Evolutionary conservation across 2,329 filamentous ascomycete genomes (phyloP).

Genomic region (Gaeumannomyces sp.): DNA sequence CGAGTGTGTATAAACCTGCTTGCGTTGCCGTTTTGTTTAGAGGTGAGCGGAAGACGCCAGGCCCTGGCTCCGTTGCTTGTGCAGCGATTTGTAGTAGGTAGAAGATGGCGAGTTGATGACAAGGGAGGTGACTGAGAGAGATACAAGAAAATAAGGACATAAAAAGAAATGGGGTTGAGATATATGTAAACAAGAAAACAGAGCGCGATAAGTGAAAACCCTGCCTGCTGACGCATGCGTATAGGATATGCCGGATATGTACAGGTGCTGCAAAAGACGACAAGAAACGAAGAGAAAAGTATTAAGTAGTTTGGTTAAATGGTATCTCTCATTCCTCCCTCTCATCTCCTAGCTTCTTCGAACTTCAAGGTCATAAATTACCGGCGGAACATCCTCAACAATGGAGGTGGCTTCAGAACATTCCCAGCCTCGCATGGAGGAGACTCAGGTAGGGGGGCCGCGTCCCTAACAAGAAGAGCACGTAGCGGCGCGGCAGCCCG

Average conservation of each 20-base stretch:
- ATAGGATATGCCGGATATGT: neutral
- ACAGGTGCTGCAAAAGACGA: neutral
- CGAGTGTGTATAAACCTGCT: neutral
- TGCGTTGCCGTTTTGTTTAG: neutral
- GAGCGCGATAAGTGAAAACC: neutral
- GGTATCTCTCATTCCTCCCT: neutral
- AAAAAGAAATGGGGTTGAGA: conserved; percentile 1
- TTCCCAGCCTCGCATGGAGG: neutral
- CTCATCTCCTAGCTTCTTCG: neutral
- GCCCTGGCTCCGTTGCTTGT: conserved; percentile 6
- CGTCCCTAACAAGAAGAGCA: neutral
- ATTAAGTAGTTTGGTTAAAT: conserved; percentile 1
- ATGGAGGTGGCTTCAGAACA: neutral
- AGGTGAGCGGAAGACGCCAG: conserved; percentile 8
- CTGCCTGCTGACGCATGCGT: conserved; percentile 1
- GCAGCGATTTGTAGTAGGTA: neutral
- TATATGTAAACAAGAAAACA: neutral
- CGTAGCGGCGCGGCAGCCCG: neutral
- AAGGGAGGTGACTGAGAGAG: too few species aligned
- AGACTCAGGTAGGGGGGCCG: neutral
- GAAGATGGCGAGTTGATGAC: too few species aligned
- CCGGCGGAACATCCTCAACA: neutral
- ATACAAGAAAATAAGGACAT: neutral
- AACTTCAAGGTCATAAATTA: neutral
- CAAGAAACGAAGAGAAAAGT: neutral